phyloP scores from a whole-genome alignment of 1,139 yeast species.

The Yueomyces sp. region DNA sequence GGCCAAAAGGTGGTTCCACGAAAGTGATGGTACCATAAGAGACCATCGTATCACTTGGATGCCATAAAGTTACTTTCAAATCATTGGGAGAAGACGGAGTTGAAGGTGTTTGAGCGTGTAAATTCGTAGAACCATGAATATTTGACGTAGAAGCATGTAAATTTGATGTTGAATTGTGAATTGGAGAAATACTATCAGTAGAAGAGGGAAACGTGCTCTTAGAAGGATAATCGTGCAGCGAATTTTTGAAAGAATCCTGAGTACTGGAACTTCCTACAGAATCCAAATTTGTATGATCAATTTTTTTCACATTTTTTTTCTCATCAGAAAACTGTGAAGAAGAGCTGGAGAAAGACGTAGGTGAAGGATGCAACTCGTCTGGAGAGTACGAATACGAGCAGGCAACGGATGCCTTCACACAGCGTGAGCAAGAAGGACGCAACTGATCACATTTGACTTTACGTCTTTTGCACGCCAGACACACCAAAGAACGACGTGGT shows the following conservation, averaged over 20 bases:
- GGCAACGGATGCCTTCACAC: not conserved
- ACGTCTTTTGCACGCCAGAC: conserved; percentile 1
- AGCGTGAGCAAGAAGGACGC: conserved; percentile 3
- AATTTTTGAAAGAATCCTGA: not conserved
- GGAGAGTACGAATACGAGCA: conserved; percentile 1
- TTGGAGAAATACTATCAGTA: not conserved
- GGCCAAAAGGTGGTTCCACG: conserved; percentile 2
- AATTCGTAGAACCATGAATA: not conserved
- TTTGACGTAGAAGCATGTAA: not conserved
- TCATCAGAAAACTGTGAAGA: not conserved
- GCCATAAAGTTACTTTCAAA: conserved; percentile 1
- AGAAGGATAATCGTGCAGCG: not conserved
- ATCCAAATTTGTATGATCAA: not conserved
- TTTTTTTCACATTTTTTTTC: too few species aligned
- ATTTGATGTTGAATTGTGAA: not conserved
- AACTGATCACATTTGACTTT: conserved; percentile 2
- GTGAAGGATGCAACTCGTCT: not conserved
- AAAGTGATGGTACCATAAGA: conserved; percentile 1
- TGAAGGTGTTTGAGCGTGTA: not conserved
- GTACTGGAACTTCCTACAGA: not conserved
- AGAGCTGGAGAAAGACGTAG: not conserved
- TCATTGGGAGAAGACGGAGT: not conserved
- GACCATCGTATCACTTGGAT: conserved; percentile 2
- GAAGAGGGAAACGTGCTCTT: not conserved
- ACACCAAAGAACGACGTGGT: conserved; percentile 1